Evolutionary conservation across 2,329 filamentous ascomycete genomes (phyloP), one percentile per base, ranked within the genome.

Genomic region (Fusarium xyrophilum): DNA sequence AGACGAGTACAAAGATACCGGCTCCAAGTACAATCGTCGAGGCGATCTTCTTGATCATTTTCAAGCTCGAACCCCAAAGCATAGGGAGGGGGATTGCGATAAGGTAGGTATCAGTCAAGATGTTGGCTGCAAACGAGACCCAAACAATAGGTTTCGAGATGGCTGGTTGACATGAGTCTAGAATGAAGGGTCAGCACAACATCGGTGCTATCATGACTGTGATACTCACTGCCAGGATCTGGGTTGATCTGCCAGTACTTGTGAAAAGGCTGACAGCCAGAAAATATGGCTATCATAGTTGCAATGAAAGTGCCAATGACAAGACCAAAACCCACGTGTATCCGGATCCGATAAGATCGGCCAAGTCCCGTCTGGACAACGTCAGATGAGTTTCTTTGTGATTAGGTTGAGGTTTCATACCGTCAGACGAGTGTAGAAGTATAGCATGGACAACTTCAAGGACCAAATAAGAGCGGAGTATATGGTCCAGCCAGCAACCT

Each of bases 221-320:
- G 8, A 44, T 17, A 79, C 83, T 69, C 72, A 85, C 83, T 83
- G 6, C 85, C 85, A 8, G 86, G 86, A 38, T 88, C 74, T 0
- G 86, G 86, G 43, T 82, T 78, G n/a, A 88, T 86, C 71, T 88
- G 85, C 85, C 86, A 89, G 65, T 86, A 84, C 32, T 81, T 81
- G 23, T 78, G 63, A 42, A 88, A 80, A 0, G 86, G 85, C 25
- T 77, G 78, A 61, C 86, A 88, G 4, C 80, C 80, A 8, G 83
- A 76, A 28, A 86, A 79, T 40, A 87, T 81, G 2, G 82, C 80
- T 21, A 83, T 76, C n/a, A 86, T 74, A 10, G 81, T 81, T 0
- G 79, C 81, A 21, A 86, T 50, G 58, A 84, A 88, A 5, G 84
- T 86, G 2, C 68, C 67, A 0, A 77, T 78, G 38, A 87, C 80